Base-by-base conservation (phyloP, 331 rosid species). In the Prunus yedoensis region DNA sequence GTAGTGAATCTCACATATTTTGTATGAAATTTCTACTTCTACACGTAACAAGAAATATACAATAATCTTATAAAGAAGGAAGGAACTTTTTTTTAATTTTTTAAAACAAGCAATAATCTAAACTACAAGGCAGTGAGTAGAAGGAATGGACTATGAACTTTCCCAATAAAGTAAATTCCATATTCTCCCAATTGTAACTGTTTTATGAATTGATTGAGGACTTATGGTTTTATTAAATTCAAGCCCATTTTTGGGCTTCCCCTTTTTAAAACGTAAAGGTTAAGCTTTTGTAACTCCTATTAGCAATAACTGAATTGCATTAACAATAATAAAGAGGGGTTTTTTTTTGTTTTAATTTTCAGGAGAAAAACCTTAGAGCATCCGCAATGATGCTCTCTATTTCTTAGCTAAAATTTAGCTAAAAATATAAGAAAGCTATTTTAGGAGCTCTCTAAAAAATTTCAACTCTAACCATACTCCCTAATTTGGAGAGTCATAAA, bases 191-290 rank as follows among this genome's bases (percentile, higher is more conserved):
- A 25, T 18, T 47, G 60, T 46, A 74, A 74, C 69, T 20, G 69
- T 46, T 35, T 49, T 10, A 2, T 58, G 4, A 10, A 72, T 72
- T 72, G 15, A 58, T 12, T 68, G 15, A 3, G 14, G 3, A 66
- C 12, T 41, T 41, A 58, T 5, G 45, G 21, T 21, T 16, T 64
- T 10, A 38, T 64, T 64, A 10, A 64, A 64, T 38, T 65, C 16
- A 38, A 38, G 70, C 43, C 54, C 2, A 1, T 50, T 25, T 58
- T 73, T 58, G 68, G 57, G 17, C 8, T 58, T 59, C 57, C 45
- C 21, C 13, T 16, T 73, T 59, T 70, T 13, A 10, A 73, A 73
- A 60, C 69, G 59, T 73, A 45, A 27, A 72, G 68, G 51, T 23
- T 45, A 9, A 50, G 73, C 27, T 49, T 72, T 58, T 23, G 56